Conservation (phyloP, 371 early-diverging fungal genomes). For the Nosema muscidifuracis region DNA sequence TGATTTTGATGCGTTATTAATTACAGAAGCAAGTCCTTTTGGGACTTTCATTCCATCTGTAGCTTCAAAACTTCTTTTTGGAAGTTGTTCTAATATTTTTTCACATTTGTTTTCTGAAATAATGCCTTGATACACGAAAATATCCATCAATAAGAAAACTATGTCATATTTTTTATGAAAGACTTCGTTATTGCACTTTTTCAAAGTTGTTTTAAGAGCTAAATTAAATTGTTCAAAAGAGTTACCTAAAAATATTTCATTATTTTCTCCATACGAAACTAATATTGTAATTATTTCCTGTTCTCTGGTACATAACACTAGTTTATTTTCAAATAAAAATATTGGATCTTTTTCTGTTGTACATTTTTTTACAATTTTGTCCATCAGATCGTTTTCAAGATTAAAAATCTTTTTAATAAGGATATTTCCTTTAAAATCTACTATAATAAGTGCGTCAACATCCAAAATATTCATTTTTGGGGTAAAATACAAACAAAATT, state of each 20-base stretch:
- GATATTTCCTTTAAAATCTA: slow-evolving; percentile 14
- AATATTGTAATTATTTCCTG: slow-evolving; percentile 51
- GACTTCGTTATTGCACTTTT: slow-evolving; percentile 42
- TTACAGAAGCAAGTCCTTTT: slow-evolving; percentile 58
- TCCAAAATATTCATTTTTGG: slow-evolving; percentile 33
- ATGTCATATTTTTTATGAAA: slow-evolving; percentile 61
- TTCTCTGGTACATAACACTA: slow-evolving; percentile 51
- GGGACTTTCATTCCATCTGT: slow-evolving; percentile 59
- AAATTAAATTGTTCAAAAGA: slow-evolving; percentile 55
- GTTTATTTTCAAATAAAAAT: slow-evolving; percentile 28
- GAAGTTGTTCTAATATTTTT: slow-evolving; percentile 39
- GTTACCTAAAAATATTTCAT: slow-evolving; percentile 59
- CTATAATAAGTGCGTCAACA: slow-evolving; percentile 25
- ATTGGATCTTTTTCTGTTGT: slow-evolving; percentile 14
- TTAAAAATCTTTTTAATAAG: slow-evolving; percentile 20
- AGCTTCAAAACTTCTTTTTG: slow-evolving; percentile 60
- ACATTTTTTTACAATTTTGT: slow-evolving; percentile 9
- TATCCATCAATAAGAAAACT: slow-evolving; percentile 46
- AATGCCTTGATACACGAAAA: slow-evolving; percentile 61
- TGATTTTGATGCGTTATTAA: slow-evolving; percentile 57
- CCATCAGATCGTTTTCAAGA: not conserved
- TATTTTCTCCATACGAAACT: slow-evolving; percentile 44
- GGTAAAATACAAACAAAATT: not conserved
- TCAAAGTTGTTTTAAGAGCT: slow-evolving; percentile 43
- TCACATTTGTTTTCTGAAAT: slow-evolving; percentile 50